A percentile compares a stretch with the other conserved stretches of the same genome.
These are phyloP conservation scores for Metschnikowia lachancei DNA, from an alignment of 805 yeast genomes.

Conservation along the genomic window DNA sequence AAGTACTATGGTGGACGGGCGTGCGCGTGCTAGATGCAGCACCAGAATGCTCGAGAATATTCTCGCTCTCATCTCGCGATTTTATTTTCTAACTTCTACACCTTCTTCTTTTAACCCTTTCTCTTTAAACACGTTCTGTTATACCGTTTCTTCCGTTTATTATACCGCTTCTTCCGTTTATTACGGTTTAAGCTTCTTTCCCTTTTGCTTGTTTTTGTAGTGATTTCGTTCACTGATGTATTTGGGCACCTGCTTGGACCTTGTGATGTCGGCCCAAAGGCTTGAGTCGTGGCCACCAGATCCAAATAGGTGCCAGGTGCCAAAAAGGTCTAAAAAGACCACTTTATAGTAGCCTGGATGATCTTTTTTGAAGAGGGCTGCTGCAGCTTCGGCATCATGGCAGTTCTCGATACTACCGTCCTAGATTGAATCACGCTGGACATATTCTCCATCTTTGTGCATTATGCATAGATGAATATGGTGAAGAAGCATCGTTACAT, in stretches of 20 bases:
- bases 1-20: background rate
- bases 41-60: slow-evolving; percentile 11
- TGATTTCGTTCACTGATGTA: background rate
- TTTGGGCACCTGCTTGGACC: background rate
- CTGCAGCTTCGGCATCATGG: slow-evolving; percentile 12
- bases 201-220: background rate
- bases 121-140: slow-evolving; percentile 15
- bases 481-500: slow-evolving; percentile 76
- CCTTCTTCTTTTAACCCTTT: slow-evolving; percentile 1
- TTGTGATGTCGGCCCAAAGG: slow-evolving; percentile 17
- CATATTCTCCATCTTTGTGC: slow-evolving; percentile 79
- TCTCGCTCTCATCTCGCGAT: slow-evolving; percentile 4
- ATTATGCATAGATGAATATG: slow-evolving; percentile 63
- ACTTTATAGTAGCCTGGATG: slow-evolving; percentile 15
- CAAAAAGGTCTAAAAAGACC: background rate
- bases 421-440: slow-evolving; percentile 60
- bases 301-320: background rate
- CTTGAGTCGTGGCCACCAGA: slow-evolving; percentile 16
- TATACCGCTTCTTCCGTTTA: background rate
- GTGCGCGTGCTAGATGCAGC: slow-evolving; percentile 9
- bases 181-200: background rate
- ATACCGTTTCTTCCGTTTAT: background rate
- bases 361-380: slow-evolving; percentile 16
- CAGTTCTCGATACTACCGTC: slow-evolving; percentile 55
- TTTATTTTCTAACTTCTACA: background rate